These are phyloP conservation scores for Emiliania huxleyi DNA, from an alignment of 78 protist species.

Conservation along the genomic window DNA sequence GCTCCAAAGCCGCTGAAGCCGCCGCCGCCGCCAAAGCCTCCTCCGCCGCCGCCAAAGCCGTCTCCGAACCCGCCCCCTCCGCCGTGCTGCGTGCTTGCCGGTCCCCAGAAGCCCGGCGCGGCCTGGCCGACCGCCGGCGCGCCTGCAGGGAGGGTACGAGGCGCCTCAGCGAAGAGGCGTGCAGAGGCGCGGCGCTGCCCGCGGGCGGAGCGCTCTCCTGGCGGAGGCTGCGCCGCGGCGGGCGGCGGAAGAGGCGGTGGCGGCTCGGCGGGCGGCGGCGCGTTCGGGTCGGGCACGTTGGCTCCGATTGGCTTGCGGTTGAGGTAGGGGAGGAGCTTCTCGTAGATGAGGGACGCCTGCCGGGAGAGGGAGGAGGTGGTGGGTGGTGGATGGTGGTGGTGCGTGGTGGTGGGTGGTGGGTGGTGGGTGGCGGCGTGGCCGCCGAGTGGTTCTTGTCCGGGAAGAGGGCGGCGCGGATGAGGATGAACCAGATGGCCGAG, in stretches of 20 bases:
- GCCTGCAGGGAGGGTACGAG: too few relatives aligned
- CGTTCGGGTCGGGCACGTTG: background rate
- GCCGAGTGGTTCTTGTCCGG: background rate
- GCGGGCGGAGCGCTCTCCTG: too few relatives aligned
- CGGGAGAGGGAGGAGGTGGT: too few relatives aligned
- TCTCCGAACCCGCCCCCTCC: background rate
- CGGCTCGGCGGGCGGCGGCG: background rate
- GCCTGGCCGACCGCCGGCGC: background rate
- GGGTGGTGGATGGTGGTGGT: too few relatives aligned
- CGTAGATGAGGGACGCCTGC: too few relatives aligned
- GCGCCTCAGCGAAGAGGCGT: too few relatives aligned
- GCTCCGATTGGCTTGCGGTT: background rate
- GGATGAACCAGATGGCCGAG: background rate
- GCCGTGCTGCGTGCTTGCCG: background rate
- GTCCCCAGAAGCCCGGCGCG: background rate
- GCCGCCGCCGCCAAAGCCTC: too few relatives aligned
- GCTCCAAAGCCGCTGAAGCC: too few relatives aligned
- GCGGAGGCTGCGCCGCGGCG: background rate
- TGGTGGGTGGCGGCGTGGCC: too few relatives aligned
- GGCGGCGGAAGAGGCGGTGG: background rate
- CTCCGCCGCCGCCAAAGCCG: background rate
- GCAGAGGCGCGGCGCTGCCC: too few relatives aligned
- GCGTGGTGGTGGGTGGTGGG: too few relatives aligned
- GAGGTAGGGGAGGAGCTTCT: background rate
- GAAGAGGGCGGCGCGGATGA: background rate